A percentile compares a stretch with the other conserved stretches of the same genome.
phyloP scores from a whole-genome alignment of 2,329 filamentous ascomycete species.

The Oidium heveae region DNA sequence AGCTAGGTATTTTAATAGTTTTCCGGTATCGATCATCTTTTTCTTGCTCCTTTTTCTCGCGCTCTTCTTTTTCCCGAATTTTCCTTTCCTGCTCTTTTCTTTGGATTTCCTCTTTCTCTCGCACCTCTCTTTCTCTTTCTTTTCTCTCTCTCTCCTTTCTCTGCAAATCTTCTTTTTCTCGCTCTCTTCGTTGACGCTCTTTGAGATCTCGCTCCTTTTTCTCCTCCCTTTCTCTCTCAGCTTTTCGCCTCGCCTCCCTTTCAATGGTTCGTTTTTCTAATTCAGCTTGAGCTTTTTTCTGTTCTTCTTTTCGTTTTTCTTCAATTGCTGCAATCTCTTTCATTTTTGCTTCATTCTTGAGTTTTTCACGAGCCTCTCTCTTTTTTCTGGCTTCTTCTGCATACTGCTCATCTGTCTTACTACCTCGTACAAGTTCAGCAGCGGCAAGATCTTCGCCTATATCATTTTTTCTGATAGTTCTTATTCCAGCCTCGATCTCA shows the following conservation, averaged over 20 bases:
- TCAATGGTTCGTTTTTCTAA: slow-evolving; percentile 21
- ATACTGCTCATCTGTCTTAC: slow-evolving; percentile 52
- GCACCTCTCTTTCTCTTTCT: slow-evolving; percentile 7
- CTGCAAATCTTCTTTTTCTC: slow-evolving; percentile 3
- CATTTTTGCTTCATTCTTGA: slow-evolving; percentile 31
- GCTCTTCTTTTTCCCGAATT: slow-evolving; percentile 5
- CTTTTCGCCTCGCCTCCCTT: slow-evolving; percentile 15
- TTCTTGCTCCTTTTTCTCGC: not conserved
- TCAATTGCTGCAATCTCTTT: slow-evolving; percentile 32
- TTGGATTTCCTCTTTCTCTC: slow-evolving; percentile 9
- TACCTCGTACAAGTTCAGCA: slow-evolving; percentile 36
- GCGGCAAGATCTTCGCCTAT: slow-evolving; percentile 44
- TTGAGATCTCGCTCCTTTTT: slow-evolving; percentile 6
- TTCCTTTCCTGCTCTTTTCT: slow-evolving; percentile 7
- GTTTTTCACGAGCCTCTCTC: slow-evolving; percentile 31
- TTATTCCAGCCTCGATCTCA: slow-evolving; percentile 43
- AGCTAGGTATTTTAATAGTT: not conserved
- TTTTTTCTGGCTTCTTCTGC: slow-evolving; percentile 37
- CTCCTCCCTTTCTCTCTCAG: slow-evolving; percentile 10
- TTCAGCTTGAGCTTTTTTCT: slow-evolving; percentile 23
- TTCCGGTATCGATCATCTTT: not conserved
- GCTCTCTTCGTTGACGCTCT: slow-evolving; percentile 8
- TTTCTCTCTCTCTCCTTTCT: slow-evolving; percentile 5
- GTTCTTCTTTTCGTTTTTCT: slow-evolving; percentile 31
- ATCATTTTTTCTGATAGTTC: slow-evolving; percentile 39